Conservation (phyloP, 306 rosid genomes). For the Mimosa bimucronata region DNA sequence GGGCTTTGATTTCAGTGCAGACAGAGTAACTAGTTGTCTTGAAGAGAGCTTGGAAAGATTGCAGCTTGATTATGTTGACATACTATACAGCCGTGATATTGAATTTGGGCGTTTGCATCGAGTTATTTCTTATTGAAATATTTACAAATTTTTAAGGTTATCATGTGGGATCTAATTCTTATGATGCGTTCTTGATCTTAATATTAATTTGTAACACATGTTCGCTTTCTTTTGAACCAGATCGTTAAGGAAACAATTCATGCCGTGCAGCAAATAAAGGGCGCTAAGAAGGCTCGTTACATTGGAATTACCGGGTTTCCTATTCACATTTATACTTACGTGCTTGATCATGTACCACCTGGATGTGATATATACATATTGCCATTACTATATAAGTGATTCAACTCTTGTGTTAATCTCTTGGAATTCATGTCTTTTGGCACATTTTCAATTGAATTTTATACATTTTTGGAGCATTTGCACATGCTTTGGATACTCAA, state of each 20-base stretch:
- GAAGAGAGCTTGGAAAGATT: conserved; percentile 92
- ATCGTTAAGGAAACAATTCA: conserved; percentile 87
- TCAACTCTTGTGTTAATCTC: conserved; percentile 75
- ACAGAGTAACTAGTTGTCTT: conserved; percentile 76
- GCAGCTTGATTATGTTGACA: conserved; percentile 88
- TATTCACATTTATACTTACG: conserved; percentile 69
- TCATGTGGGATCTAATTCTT: not conserved
- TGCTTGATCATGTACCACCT: conserved; percentile 85
- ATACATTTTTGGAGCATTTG: no score
- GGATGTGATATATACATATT: conserved; percentile 86
- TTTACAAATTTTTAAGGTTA: not conserved
- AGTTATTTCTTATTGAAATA: conserved; percentile 42
- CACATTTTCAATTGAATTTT: no score
- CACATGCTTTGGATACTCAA: no score
- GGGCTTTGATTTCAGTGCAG: conserved; percentile 89
- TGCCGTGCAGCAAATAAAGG: conserved; percentile 76
- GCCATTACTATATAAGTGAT: conserved; percentile 79
- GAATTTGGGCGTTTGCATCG: conserved; percentile 85
- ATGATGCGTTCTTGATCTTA: not conserved
- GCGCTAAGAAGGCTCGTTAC: conserved; percentile 78
- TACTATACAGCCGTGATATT: conserved; percentile 91
- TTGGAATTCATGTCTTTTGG: no score
- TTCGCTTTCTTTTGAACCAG: conserved; percentile 44
- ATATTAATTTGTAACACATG: not conserved
- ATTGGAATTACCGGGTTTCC: conserved; percentile 95